Conservation (phyloP, 2,329 filamentous ascomycete genomes). For the Verticillium isaacii region DNA sequence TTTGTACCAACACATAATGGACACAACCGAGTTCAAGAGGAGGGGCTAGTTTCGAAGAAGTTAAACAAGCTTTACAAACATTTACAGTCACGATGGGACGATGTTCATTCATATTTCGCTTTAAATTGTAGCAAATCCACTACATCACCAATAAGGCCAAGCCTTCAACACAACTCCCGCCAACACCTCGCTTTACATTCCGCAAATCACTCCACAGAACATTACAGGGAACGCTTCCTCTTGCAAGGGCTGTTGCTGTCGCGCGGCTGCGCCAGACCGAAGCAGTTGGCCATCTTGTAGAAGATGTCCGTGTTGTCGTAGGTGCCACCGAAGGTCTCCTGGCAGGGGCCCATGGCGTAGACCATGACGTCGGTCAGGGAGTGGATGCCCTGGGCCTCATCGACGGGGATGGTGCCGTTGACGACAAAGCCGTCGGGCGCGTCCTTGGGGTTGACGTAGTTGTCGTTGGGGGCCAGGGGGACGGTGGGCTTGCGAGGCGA, state of each 20-base stretch:
- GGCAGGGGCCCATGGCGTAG: conserved; percentile 74
- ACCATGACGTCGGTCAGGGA: conserved; percentile 75
- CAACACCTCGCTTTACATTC: neutral
- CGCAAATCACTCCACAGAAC: neutral
- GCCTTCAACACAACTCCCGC: neutral
- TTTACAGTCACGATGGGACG: neutral
- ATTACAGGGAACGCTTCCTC: neutral
- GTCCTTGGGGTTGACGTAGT: conserved; percentile 66
- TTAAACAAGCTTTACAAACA: too few relatives aligned
- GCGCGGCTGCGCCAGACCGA: conserved; percentile 44
- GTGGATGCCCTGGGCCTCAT: conserved; percentile 65
- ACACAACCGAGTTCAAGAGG: too few relatives aligned
- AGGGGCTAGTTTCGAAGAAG: too few relatives aligned
- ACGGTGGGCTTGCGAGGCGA: conserved; percentile 55
- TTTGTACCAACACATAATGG: too few relatives aligned
- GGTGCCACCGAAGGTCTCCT: conserved; percentile 68
- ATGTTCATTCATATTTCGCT: neutral
- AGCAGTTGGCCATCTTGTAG: conserved; percentile 66
- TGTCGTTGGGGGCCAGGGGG: conserved; percentile 33
- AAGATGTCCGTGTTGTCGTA: conserved; percentile 71
- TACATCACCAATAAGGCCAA: neutral
- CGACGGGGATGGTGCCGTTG: conserved; percentile 68
- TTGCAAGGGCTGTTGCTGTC: conserved; percentile 2
- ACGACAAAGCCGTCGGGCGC: conserved; percentile 62
- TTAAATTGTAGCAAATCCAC: neutral